Evolutionary conservation across 805 yeast species (phyloP).

Genomic region (Schwanniomyces occidentalis): DNA sequence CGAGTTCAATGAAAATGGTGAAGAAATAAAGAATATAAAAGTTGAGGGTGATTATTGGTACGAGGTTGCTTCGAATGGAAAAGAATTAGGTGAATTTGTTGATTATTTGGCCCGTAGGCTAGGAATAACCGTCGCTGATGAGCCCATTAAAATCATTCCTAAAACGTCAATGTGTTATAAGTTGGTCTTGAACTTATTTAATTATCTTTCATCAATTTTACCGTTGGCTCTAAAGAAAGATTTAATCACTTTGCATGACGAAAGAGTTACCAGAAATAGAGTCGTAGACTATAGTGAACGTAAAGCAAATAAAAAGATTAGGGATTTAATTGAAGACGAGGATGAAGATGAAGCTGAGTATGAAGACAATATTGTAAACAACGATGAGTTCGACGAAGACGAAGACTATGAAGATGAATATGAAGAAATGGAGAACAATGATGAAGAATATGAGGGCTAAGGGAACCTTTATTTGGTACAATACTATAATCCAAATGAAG

Average conservation of each 20-base stretch:
- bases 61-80: slow-evolving; percentile 35
- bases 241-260: slow-evolving; percentile 5
- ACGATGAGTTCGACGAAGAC: slow-evolving; percentile 13
- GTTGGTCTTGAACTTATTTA: slow-evolving; percentile 28
- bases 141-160: slow-evolving; percentile 10
- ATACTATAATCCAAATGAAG: too few relatives aligned
- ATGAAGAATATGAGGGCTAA: slow-evolving; percentile 20
- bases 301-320: slow-evolving; percentile 8
- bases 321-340: slow-evolving; percentile 13
- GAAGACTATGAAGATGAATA: slow-evolving; percentile 19
- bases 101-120: slow-evolving; percentile 21
- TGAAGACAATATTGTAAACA: slow-evolving; percentile 6
- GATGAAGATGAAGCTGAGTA: slow-evolving; percentile 12
- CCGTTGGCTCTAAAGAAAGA: slow-evolving; percentile 31
- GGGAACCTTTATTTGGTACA: too few relatives aligned
- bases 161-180: slow-evolving; percentile 23
- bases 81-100: slow-evolving; percentile 29
- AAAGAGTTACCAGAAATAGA: slow-evolving; percentile 18
- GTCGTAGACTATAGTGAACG: slow-evolving; percentile 20
- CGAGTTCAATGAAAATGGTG: slow-evolving; percentile 34
- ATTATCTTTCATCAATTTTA: slow-evolving; percentile 26
- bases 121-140: slow-evolving; percentile 11
- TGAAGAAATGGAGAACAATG: slow-evolving; percentile 13
- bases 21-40: slow-evolving; percentile 19
- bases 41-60: slow-evolving; percentile 25